These are phyloP conservation scores for Cryptococcus jaspeensis DNA, from an alignment of 1,284 basidiomycete species.

Conservation along the genomic window DNA sequence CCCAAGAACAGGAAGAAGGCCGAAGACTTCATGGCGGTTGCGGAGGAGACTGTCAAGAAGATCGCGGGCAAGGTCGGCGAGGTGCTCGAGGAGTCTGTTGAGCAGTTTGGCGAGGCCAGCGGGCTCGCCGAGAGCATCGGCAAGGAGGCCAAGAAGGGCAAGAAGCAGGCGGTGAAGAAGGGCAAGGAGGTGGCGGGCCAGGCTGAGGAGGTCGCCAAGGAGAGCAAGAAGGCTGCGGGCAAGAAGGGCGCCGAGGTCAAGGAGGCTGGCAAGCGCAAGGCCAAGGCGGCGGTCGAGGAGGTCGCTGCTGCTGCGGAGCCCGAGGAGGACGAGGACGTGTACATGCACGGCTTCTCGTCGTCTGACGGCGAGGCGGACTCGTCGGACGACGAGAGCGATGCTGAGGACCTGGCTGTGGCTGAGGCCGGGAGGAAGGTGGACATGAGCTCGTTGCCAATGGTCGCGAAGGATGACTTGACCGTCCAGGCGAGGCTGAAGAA, in stretches of 20 bases:
- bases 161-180: constrained; percentile 17
- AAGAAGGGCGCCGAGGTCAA: constrained; percentile 15
- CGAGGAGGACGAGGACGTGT: constrained; percentile 52
- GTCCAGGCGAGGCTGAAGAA: constrained; percentile 78
- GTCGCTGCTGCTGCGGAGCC: constrained; percentile 21
- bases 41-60: constrained; percentile 30
- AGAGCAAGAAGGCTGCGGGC: constrained; percentile 22
- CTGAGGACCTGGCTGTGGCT: constrained; percentile 56
- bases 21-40: constrained; percentile 39
- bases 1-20: constrained; percentile 46
- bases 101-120: constrained; percentile 34
- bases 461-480: constrained; percentile 77
- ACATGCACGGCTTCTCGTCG: constrained; percentile 66
- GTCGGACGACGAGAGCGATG: constrained; percentile 71
- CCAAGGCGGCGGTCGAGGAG: constrained; percentile 16
- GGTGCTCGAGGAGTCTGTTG: constrained; percentile 37
- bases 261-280: constrained; percentile 15
- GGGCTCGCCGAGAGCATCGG: constrained; percentile 20
- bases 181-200: constrained; percentile 13
- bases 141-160: constrained; percentile 14
- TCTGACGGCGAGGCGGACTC: constrained; percentile 63
- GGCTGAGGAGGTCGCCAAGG: constrained; percentile 14
- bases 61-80: constrained; percentile 47
- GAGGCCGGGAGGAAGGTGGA: constrained; percentile 56
- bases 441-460: constrained; percentile 68